Percentiles rank a stretch among this genome's conserved stretches.
phyloP scores from a whole-genome alignment of 345 rosid genomes.

The Citrus sp. region DNA sequence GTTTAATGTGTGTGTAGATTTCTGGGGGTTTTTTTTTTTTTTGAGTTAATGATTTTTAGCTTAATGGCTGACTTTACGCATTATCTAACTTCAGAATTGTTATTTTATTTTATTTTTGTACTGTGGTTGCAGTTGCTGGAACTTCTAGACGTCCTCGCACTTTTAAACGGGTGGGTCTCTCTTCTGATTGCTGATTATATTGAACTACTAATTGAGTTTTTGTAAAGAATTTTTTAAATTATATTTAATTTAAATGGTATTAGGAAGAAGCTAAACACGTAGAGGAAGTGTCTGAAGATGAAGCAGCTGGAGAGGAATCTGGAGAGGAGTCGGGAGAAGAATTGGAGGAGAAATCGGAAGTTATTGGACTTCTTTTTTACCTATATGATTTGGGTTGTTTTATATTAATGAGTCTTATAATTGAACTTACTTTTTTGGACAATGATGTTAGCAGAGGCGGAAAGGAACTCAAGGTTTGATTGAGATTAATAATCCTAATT shows the following conservation, averaged over 20 bases:
- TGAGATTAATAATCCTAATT: slow-evolving; percentile 83
- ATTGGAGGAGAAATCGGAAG: slow-evolving; percentile 49
- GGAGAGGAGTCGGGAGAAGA: slow-evolving; percentile 67
- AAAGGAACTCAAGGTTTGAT: slow-evolving; percentile 83
- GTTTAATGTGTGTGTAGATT: neutral
- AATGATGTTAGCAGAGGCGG: slow-evolving; percentile 48
- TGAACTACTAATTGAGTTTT: neutral
- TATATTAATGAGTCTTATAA: neutral
- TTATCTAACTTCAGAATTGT: neutral
- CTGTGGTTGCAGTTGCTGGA: slow-evolving; percentile 45
- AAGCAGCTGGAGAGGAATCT: slow-evolving; percentile 33
- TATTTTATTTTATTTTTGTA: neutral
- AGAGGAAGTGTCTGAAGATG: slow-evolving; percentile 49
- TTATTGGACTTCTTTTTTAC: slow-evolving; percentile 20
- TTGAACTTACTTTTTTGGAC: slow-evolving; percentile 2
- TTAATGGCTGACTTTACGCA: neutral
- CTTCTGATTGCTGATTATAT: neutral
- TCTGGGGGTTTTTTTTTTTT: neutral
- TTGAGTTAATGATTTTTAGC: neutral
- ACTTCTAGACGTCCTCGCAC: slow-evolving; percentile 51
- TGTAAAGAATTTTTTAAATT: neutral
- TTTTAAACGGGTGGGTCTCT: slow-evolving; percentile 37
- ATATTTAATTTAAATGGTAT: neutral
- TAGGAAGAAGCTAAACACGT: slow-evolving; percentile 59
- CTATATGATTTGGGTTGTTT: neutral